These are phyloP conservation scores for Mycena rosella DNA, from an alignment of 768 basidiomycete genomes.

Conservation along the genomic window DNA sequence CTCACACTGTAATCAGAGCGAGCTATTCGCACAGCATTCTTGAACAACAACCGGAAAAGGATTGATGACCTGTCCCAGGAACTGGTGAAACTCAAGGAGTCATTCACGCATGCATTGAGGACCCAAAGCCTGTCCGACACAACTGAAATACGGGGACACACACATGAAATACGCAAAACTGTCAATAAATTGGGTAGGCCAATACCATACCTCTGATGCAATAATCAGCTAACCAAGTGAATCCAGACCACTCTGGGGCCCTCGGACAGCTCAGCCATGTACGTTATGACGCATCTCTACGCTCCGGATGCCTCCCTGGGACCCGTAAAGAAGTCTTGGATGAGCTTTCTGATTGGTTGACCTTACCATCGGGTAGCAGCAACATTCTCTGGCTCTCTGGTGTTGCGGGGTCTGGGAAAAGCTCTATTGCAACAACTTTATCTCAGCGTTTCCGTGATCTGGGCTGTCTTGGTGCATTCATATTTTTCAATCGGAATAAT, in stretches of 20 bases:
- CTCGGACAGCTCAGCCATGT: not conserved
- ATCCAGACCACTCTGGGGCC: not conserved
- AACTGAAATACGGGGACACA: too few species aligned
- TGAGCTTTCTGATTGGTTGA: constrained; percentile 28
- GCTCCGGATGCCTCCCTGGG: constrained; percentile 25
- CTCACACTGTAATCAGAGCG: not conserved
- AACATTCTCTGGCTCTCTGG: constrained; percentile 40
- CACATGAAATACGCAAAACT: too few species aligned
- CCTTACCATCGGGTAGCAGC: constrained; percentile 8
- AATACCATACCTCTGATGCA: too few species aligned
- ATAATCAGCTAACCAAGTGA: not conserved
- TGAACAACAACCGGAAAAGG: too few species aligned
- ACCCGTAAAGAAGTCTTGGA: constrained; percentile 27
- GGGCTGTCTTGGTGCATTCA: constrained; percentile 36
- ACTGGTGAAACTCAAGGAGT: too few species aligned
- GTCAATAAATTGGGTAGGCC: too few species aligned
- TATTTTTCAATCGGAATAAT: constrained; percentile 35
- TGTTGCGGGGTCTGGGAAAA: constrained; percentile 39
- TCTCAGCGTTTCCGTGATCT: constrained; percentile 27
- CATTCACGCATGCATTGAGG: too few species aligned
- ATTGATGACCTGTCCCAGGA: too few species aligned
- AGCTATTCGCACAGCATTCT: too few species aligned
- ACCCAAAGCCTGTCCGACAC: too few species aligned
- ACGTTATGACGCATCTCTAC: not conserved
- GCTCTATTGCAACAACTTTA: constrained; percentile 37